Evolutionary conservation across 202 grass and related monocot genomes (phyloP), one percentile per base, ranked within the genome.

Genomic region (Digitaria exilis): DNA sequence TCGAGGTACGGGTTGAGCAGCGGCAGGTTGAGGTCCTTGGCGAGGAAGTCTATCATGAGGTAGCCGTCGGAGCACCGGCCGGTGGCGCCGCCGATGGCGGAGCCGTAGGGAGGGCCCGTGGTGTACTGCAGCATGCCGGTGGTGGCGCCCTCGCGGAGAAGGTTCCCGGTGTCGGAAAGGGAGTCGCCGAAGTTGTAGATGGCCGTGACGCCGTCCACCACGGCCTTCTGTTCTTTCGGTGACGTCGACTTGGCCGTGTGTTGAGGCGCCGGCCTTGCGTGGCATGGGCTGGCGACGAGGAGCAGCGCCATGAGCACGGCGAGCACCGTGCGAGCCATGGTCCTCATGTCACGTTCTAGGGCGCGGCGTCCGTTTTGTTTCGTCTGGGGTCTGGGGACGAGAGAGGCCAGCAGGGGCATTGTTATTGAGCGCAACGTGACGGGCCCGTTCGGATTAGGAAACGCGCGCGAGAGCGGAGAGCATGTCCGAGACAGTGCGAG

Each of bases 21-120:
- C 5, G 75, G 68, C 21, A 89, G n/a, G 2, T 55, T 62, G 54
- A 88, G 65, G 1, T 75, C 63, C 39, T 71, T 73, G 0, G 82
- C 79, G 24, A 92, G 88, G 2, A 84, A 92, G 60, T 93, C 94
- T 24, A 97, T 85, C 77, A 93, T 90, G 39, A 97, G 81, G 77
- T 78, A 75, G 2, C 87, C 85, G 13, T 95, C 77, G 28, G 90
- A 92, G 85, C 90, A 92, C 8, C 90, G 80, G 0, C 90, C 89
- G 0, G 91, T 97, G 78, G 84, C 68, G 31, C 46, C 46, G 64
- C 87, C 81, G 44, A 91, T 89, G 60, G 80, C 69, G 4, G 75
- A 52, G 9, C 94, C 91, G 25, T 97, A 93, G 56, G 91, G 94
- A 39, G 52, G 71, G 0, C 51, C 41, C 54, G 64, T 69, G 48